These are phyloP conservation scores for Cordyceps fumosorosea DNA, from an alignment of 2,329 filamentous ascomycete genomes.

Conservation along the genomic window DNA sequence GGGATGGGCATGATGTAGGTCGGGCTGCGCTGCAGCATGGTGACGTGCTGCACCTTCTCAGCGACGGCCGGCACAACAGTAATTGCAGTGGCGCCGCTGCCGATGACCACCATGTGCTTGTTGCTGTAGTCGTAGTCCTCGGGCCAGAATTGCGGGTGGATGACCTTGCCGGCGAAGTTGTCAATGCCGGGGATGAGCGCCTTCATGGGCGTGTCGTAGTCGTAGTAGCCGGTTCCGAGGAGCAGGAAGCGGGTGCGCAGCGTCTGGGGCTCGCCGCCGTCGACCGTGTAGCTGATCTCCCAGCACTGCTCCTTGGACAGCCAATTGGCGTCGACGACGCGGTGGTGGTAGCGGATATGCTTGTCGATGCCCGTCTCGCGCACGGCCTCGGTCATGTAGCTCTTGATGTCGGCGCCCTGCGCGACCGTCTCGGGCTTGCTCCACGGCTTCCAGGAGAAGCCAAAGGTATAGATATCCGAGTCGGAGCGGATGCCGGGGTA, in stretches of 20 bases:
- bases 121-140: conserved; percentile 56
- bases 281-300: conserved; percentile 32
- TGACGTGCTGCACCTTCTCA: conserved; percentile 50
- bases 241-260: conserved; percentile 44
- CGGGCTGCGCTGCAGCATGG: conserved; percentile 65
- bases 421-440: conserved; percentile 43
- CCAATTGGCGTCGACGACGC: conserved; percentile 47
- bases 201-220: conserved; percentile 54
- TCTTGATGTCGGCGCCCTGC: conserved; percentile 42
- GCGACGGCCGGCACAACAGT: conserved; percentile 58
- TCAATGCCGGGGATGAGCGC: conserved; percentile 39
- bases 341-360: conserved; percentile 47
- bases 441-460: conserved; percentile 68
- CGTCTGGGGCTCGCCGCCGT: conserved; percentile 18
- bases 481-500: conserved; percentile 67
- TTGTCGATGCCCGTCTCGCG: conserved; percentile 44
- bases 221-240: conserved; percentile 59
- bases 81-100: conserved; percentile 61
- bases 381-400: conserved; percentile 49
- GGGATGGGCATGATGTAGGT: conserved; percentile 50
- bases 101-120: conserved; percentile 61
- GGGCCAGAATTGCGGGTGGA: conserved; percentile 73
- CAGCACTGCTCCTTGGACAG: conserved; percentile 46
- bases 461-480: conserved; percentile 55
- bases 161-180: conserved; percentile 34